Percentiles rank a stretch among this genome's conserved stretches.
phyloP scores from a whole-genome alignment of 176 grass and related monocot species.

The Oryza officinalis region DNA sequence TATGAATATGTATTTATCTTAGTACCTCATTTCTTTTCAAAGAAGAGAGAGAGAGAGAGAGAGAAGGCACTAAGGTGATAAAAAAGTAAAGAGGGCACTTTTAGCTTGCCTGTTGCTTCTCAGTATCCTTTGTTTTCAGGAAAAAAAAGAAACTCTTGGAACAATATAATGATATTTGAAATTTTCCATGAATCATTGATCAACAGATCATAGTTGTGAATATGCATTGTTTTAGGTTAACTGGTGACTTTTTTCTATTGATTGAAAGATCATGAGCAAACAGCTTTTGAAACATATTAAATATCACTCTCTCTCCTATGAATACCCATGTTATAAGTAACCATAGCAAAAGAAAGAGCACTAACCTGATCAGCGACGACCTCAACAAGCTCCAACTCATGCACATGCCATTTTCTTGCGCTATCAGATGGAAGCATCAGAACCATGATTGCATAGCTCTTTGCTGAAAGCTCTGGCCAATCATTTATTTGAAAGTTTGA shows the following conservation, averaged over 20 bases:
- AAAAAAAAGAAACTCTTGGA: background rate
- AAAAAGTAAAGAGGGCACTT: background rate
- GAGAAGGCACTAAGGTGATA: background rate
- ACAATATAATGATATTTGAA: conserved; percentile 2
- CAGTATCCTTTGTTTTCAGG: conserved; percentile 5
- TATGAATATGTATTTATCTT: background rate
- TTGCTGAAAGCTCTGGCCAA: conserved; percentile 74
- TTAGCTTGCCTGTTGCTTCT: conserved; percentile 13
- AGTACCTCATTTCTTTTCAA: background rate
- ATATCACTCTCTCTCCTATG: background rate
- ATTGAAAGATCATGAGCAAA: conserved; percentile 14
- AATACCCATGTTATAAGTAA: conserved; percentile 10
- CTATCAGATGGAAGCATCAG: conserved; percentile 84
- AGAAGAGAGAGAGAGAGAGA: background rate
- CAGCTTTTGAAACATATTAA: background rate
- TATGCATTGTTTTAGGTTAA: background rate
- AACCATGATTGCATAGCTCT: conserved; percentile 88
- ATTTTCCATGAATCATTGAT: background rate
- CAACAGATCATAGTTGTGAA: background rate
- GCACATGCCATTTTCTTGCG: conserved; percentile 79
- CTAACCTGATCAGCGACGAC: conserved; percentile 93
- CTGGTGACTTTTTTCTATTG: background rate
- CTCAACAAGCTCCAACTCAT: conserved; percentile 93
- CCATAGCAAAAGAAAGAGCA: conserved; percentile 2
- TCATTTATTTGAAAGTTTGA: conserved; percentile 92